Evolutionary conservation across 805 yeast species (phyloP), one percentile per base, ranked within the genome.

Genomic region (Maudiozyma bulderi): DNA sequence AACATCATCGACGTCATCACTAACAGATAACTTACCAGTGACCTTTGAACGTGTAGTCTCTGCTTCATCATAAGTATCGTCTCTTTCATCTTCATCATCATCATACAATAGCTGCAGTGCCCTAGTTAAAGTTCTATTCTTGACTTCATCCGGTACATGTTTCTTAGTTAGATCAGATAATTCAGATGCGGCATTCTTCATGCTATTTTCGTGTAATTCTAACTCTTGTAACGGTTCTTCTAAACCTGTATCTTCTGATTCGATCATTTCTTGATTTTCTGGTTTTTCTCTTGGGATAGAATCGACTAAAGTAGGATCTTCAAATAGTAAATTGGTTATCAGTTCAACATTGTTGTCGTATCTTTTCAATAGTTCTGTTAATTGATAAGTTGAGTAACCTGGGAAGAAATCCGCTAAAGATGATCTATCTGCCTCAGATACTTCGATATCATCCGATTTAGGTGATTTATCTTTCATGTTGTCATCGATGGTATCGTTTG

Each of bases 81-180:
- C 96, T 3, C 84, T 81, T 57, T 87, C 95, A 62, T 86, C 95
- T 54, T 87, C 95, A 57, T 86, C 91, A 7, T 80, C 74, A 42
- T 83, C 84, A 55, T 84, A 83, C 52, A 86, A 67, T 52, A 84
- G 62, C 41, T 79, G 68, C 53, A 85, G 64, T 1, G 90, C 89
- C 26, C 79, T 74, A 0, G 74, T 67, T 41, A 84, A 62, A 0
- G 86, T 80, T 54, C 71, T 76, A 57, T 81, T 76, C 57, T 75
- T 77, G n/a, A 78, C 57, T 32, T 75, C 78, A 49, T 71, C 75
- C 6, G 74, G 75, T 11, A 69, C 73, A 40, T 57, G 57, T 31
- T 53, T 54, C 31, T 54, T 49, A 14, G 50, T 46, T 10, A 54
- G 41, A 40, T 14, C 52, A 43, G 53, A 54, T 14, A 40, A n/a